Conservation (phyloP, 441 rosid species). For the Bruguiera hainesii region DNA sequence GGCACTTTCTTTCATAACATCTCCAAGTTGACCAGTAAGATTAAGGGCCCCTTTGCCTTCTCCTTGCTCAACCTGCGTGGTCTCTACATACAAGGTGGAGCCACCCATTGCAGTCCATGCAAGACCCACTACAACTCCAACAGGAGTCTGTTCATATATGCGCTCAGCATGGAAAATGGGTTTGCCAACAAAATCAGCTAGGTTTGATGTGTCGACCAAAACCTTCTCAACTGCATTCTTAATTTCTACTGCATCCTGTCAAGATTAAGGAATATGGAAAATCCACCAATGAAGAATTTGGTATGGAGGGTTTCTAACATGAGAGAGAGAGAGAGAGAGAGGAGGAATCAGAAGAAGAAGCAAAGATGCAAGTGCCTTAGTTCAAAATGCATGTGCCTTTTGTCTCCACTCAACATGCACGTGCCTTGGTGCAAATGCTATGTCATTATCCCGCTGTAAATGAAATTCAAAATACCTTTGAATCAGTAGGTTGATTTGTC, state of each 20-base stretch:
- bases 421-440: not conserved
- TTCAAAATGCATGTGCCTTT: no score
- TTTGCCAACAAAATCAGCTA: constrained; percentile 85
- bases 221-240: constrained; percentile 50
- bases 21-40: constrained; percentile 85
- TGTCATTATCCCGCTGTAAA: not conserved
- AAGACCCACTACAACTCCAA: constrained; percentile 96
- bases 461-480: constrained; percentile 32
- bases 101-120: constrained; percentile 99
- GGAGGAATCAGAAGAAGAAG: no score
- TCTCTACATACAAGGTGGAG: constrained; percentile 84
- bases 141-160: constrained; percentile 73
- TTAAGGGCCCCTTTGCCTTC: constrained; percentile 81
- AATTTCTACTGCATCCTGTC: constrained; percentile 40
- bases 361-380: no score
- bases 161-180: constrained; percentile 89
- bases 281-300: not conserved
- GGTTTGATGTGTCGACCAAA: constrained; percentile 57
- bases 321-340: not conserved
- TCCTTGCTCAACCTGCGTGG: constrained; percentile 67
- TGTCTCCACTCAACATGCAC: no score
- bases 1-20: constrained; percentile 97
- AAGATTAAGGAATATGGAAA: constrained; percentile 9
- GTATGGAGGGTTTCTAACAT: not conserved
- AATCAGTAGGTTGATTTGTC: constrained; percentile 23